phyloP scores from a whole-genome alignment of 345 rosid species.

The Populus simonii region DNA sequence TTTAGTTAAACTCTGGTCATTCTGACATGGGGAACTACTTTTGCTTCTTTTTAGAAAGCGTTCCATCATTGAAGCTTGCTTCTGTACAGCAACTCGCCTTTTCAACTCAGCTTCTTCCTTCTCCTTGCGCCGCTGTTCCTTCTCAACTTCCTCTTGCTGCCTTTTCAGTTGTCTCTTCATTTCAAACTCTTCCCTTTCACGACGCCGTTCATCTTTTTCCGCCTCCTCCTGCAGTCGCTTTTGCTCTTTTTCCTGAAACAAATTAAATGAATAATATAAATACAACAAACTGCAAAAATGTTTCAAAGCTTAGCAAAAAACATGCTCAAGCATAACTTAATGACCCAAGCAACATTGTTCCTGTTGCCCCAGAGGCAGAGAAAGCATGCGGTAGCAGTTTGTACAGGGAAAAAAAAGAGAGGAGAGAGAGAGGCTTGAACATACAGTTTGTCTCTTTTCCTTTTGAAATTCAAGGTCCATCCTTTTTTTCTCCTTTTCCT shows the following conservation, averaged over 20 bases:
- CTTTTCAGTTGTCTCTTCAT: slow-evolving; percentile 52
- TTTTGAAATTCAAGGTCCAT: slow-evolving; percentile 58
- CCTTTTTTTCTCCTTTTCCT: slow-evolving; percentile 76
- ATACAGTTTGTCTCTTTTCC: slow-evolving; percentile 59
- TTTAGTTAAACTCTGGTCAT: slow-evolving; percentile 33
- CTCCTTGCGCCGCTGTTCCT: slow-evolving; percentile 60
- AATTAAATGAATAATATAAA: not conserved
- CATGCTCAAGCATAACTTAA: not conserved
- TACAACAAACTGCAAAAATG: not conserved
- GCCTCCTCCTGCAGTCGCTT: slow-evolving; percentile 59
- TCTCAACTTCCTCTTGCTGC: slow-evolving; percentile 80
- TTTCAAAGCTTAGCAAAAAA: not conserved
- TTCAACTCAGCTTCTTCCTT: slow-evolving; percentile 73
- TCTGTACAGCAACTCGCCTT: slow-evolving; percentile 53
- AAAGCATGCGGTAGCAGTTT: not conserved
- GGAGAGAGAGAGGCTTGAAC: slow-evolving; percentile 7
- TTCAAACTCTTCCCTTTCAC: slow-evolving; percentile 67
- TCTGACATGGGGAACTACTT: slow-evolving; percentile 30
- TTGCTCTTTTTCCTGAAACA: slow-evolving; percentile 65
- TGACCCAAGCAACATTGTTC: not conserved
- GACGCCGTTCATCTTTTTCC: slow-evolving; percentile 48
- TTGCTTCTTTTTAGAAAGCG: slow-evolving; percentile 67
- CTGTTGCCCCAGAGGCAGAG: not conserved
- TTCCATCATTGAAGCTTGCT: slow-evolving; percentile 93
- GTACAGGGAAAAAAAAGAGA: not conserved